Conservation (phyloP, 2,329 filamentous ascomycete genomes). For the Alternaria infectoria region DNA sequence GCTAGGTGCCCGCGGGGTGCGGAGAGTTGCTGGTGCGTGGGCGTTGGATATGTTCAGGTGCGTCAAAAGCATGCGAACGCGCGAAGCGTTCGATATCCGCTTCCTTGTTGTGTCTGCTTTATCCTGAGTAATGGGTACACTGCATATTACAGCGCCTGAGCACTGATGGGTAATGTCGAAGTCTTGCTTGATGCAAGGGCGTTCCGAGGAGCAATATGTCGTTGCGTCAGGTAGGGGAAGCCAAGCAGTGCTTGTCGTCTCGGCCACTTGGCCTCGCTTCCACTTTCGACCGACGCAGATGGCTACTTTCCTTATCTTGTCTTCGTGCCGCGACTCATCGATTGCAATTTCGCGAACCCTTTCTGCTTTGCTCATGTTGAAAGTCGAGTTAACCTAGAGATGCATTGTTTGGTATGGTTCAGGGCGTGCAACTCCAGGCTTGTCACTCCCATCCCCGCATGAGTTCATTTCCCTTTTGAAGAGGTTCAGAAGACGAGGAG, state of each 20-base stretch:
- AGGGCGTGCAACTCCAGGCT: background rate
- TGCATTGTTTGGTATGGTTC: background rate
- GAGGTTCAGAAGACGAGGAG: background rate
- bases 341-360: background rate
- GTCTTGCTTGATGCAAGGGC: background rate
- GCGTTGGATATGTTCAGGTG: background rate
- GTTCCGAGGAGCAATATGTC: background rate
- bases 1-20: conserved; percentile 20
- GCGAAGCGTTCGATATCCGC: background rate
- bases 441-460: background rate
- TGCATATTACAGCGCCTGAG: background rate
- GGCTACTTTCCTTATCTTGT: background rate
- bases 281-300: background rate
- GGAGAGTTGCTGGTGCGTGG: background rate
- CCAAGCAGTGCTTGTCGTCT: conserved; percentile 12
- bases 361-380: background rate
- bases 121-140: background rate
- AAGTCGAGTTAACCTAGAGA: too few relatives aligned
- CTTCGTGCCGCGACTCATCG: background rate
- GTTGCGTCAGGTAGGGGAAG: conserved; percentile 5
- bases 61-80: background rate
- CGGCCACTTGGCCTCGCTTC: conserved; percentile 1
- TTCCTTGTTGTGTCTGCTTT: background rate
- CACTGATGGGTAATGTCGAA: background rate
- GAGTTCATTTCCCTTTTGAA: background rate